These are phyloP conservation scores for Berberis vulgaris DNA, from an alignment of 164 flowering plant genomes.

Conservation along the genomic window DNA sequence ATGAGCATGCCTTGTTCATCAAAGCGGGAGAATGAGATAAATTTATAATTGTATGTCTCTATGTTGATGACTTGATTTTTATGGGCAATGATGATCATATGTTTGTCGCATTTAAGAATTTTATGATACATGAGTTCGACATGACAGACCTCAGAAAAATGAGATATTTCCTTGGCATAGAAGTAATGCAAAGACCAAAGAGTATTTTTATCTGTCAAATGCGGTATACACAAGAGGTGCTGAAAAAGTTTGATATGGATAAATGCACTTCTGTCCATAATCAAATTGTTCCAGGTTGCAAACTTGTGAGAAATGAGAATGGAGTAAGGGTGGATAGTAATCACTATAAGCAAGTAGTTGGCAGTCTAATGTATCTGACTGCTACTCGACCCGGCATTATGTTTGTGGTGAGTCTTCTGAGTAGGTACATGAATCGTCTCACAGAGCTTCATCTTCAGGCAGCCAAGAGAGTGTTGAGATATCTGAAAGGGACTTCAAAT, in stretches of 20 bases:
- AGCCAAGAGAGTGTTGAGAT: background rate
- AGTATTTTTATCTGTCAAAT: background rate
- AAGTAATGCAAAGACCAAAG: too few species aligned
- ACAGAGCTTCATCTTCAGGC: background rate
- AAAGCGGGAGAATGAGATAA: background rate
- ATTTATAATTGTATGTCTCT: too few species aligned
- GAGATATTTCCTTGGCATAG: too few species aligned
- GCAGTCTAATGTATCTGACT: too few species aligned
- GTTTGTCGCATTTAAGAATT: too few species aligned
- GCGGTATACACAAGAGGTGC: background rate
- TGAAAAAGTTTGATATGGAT: background rate
- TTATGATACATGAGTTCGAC: too few species aligned
- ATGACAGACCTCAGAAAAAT: too few species aligned
- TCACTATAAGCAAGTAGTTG: too few species aligned
- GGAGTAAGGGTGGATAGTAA: background rate
- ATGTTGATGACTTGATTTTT: too few species aligned
- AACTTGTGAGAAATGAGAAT: background rate
- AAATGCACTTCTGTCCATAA: background rate
- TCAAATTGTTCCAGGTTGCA: conserved; percentile 1
- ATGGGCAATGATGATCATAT: background rate
- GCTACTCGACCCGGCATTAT: too few species aligned
- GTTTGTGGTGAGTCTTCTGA: background rate
- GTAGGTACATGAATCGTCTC: background rate
- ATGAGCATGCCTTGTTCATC: background rate
- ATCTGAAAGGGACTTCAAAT: background rate